A percentile compares a stretch with the other conserved stretches of the same genome.
Conservation (phyloP, 2,329 filamentous ascomycete species). For the Penicillium sp. region DNA sequence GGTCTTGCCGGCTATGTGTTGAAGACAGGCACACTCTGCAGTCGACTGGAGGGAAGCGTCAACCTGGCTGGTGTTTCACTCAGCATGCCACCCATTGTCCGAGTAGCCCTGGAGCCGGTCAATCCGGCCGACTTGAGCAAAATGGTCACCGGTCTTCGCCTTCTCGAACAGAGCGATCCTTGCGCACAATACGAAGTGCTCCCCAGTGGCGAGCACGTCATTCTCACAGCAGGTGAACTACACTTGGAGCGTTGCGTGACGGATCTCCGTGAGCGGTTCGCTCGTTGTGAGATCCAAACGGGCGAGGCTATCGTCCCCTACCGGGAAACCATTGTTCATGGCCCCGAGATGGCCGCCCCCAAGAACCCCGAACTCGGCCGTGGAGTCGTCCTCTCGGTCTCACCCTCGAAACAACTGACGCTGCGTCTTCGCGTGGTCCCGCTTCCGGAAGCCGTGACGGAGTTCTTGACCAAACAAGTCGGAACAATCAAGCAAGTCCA, state of each 20-base stretch:
- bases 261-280: conserved; percentile 87
- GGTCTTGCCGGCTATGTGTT: conserved; percentile 90
- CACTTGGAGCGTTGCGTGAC: conserved; percentile 92
- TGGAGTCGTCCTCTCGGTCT: conserved; percentile 70
- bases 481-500: conserved; percentile 76
- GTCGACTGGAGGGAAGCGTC: conserved; percentile 75
- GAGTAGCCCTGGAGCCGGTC: conserved; percentile 88
- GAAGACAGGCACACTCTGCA: conserved; percentile 92
- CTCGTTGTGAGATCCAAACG: conserved; percentile 88
- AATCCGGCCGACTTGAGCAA: conserved; percentile 89
- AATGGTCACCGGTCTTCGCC: conserved; percentile 81
- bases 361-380: conserved; percentile 81
- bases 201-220: conserved; percentile 87
- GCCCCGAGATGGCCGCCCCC: conserved; percentile 86
- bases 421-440: conserved; percentile 74
- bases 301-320: conserved; percentile 95
- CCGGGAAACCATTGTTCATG: conserved; percentile 82
- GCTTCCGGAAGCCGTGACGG: conserved; percentile 71
- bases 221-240: conserved; percentile 87
- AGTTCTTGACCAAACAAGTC: conserved; percentile 78
- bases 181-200: conserved; percentile 95
- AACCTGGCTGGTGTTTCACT: conserved; percentile 85
- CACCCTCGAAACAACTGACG: conserved; percentile 80
- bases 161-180: conserved; percentile 91
- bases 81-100: conserved; percentile 83